Conservation (phyloP, 768 basidiomycete species). For the Kwoniella bestiolae region DNA sequence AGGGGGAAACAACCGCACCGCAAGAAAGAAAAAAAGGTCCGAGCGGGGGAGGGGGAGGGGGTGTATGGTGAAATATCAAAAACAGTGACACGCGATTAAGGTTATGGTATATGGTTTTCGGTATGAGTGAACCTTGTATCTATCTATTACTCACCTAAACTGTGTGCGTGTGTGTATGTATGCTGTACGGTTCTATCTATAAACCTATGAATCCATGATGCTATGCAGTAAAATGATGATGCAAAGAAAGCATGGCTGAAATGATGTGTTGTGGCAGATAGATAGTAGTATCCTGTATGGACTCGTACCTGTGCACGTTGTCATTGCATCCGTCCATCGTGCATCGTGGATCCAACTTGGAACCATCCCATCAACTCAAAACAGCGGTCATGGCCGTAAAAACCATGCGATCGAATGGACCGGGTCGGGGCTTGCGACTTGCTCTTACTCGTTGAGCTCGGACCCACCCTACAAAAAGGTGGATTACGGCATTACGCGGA, state of each 20-base stretch:
- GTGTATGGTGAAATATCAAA: background rate
- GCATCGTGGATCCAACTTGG: slow-evolving; percentile 4
- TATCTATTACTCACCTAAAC: background rate
- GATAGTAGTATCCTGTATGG: background rate
- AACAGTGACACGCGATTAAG: background rate
- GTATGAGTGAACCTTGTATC: background rate
- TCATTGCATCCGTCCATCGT: background rate
- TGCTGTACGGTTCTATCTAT: background rate
- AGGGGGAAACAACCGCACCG: background rate
- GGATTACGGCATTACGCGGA: slow-evolving; percentile 21
- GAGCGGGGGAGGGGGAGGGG: background rate
- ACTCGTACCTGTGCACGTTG: slow-evolving; percentile 11
- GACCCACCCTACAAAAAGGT: background rate
- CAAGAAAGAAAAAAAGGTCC: slow-evolving; percentile 9
- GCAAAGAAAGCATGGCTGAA: background rate
- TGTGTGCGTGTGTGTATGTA: background rate
- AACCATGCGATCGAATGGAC: background rate
- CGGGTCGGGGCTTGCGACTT: background rate
- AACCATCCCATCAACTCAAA: background rate
- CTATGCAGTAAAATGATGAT: no score
- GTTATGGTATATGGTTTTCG: background rate
- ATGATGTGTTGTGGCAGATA: background rate
- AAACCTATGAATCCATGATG: background rate
- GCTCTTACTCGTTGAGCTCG: background rate
- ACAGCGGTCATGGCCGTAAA: slow-evolving; percentile 8